Percentiles rank a stretch among this genome's conserved stretches.
phyloP scores from a whole-genome alignment of 2,329 filamentous ascomycete species.

The Lasiodiplodia hormozganensis region DNA sequence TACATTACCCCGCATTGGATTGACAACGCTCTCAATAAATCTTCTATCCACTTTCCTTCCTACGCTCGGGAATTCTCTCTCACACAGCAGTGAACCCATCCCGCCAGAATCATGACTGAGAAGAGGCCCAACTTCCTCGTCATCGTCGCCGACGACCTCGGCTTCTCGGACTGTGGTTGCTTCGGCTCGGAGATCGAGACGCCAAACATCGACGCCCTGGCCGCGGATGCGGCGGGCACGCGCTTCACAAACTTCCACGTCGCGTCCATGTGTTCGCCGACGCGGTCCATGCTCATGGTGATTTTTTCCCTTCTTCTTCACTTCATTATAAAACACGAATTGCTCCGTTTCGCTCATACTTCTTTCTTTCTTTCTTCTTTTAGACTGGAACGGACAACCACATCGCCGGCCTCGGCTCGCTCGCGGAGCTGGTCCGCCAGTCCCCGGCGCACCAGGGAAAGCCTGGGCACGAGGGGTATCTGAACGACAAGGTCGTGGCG shows the following conservation, averaged over 20 bases:
- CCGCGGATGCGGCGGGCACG: constrained; percentile 53
- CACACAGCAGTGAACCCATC: not conserved
- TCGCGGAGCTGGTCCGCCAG: constrained; percentile 47
- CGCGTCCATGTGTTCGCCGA: constrained; percentile 69
- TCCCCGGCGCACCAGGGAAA: constrained; percentile 62
- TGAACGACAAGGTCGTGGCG: constrained; percentile 65
- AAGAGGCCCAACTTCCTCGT: constrained; percentile 65
- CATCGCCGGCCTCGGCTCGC: constrained; percentile 64
- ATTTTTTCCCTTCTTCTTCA: not conserved
- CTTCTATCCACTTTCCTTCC: not conserved
- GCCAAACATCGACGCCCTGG: constrained; percentile 63
- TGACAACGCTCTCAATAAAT: not conserved
- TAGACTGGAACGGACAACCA: constrained; percentile 67
- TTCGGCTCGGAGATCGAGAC: constrained; percentile 68
- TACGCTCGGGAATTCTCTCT: too few species aligned
- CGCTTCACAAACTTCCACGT: constrained; percentile 71
- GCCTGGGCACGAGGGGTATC: constrained; percentile 69
- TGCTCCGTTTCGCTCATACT: not conserved
- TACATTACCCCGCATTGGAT: not conserved
- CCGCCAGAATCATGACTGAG: constrained; percentile 1
- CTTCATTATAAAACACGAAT: not conserved
- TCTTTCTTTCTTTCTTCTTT: not conserved
- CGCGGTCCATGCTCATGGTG: constrained; percentile 68
- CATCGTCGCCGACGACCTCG: constrained; percentile 66
- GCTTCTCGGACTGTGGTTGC: constrained; percentile 65